These are phyloP conservation scores for Metarhizium humberi DNA, from an alignment of 2,329 filamentous ascomycete genomes.

Conservation along the genomic window DNA sequence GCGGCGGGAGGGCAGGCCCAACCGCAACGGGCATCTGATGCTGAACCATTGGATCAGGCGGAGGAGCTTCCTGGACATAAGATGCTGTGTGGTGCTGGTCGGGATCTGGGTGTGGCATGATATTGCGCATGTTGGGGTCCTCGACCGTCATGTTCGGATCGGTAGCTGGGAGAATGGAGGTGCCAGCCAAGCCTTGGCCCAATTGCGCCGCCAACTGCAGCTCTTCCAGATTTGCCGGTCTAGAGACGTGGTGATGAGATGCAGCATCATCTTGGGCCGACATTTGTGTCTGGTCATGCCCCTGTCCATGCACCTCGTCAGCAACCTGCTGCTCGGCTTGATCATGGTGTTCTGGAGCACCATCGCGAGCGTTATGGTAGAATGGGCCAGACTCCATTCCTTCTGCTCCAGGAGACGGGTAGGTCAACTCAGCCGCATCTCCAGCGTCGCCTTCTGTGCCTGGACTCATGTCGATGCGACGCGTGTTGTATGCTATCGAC, in stretches of 20 bases:
- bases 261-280: slow-evolving; percentile 24
- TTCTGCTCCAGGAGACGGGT: slow-evolving; percentile 37
- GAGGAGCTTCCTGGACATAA: slow-evolving; percentile 28
- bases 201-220: slow-evolving; percentile 50
- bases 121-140: slow-evolving; percentile 32
- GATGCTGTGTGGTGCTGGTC: slow-evolving; percentile 26
- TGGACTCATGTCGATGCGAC: slow-evolving; percentile 18
- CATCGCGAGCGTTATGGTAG: slow-evolving; percentile 30
- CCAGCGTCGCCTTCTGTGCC: slow-evolving; percentile 25
- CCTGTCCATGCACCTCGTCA: slow-evolving; percentile 19
- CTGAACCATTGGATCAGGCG: slow-evolving; percentile 25
- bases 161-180: slow-evolving; percentile 38
- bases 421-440: slow-evolving; percentile 30
- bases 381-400: slow-evolving; percentile 33
- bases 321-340: slow-evolving; percentile 16
- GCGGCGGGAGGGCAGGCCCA: slow-evolving; percentile 25
- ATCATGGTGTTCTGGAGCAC: slow-evolving; percentile 20
- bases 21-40: slow-evolving; percentile 27
- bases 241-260: slow-evolving; percentile 31
- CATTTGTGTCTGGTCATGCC: slow-evolving; percentile 22
- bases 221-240: slow-evolving; percentile 42
- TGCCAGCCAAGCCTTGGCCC: slow-evolving; percentile 40
- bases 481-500: neutral
- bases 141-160: slow-evolving; percentile 35
- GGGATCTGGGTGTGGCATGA: slow-evolving; percentile 34